Base-by-base conservation (phyloP, 108 stramenopile species). In the Asterionellopsis glacialis region DNA sequence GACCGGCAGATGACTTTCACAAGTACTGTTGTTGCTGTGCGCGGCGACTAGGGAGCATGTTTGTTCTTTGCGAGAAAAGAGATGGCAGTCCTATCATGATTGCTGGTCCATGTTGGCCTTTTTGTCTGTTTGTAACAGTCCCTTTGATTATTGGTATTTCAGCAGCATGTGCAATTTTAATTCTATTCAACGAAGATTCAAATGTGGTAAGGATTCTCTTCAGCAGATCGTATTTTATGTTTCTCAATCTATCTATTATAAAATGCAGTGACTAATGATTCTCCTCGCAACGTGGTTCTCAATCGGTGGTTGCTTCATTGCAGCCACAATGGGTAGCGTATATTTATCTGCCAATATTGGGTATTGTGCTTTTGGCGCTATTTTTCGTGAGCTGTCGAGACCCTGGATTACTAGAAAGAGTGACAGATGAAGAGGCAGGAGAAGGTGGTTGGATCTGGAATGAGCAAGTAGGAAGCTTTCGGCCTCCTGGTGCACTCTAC, bases 31-130 rank as follows among this genome's bases (percentile, higher is more conserved):
- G 92, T 70, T 88, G 92, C 56, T 88, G 80, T 69, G 88, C 88
- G n/a, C 59, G 77, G 45, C 75, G 84, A 28, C 62, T 91, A 16
- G 93, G 93, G 18, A 83, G 84, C 48, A 91, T 94, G 88, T 89
- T 89, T 75, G 78, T 87, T 19, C 65, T 91, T 11, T 55, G 82
- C 23, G 77, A 83, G 52, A 79, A 70, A 62, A 61, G 55, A 49
- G 88, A 91, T 75, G 93, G 93, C 24, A 70, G 74, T 52, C 93
- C 93, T n/a, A 74, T 89, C 39, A 70, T 95, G 10, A 71, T 90
- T 18, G 88, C 88, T 55, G 94, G 94, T 28, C 88, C 94, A 10
- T 91, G 88, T 63, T 95, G 94, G 94, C 90, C 94, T 0, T 95
- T 95, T 73, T 95, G 94, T 55, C 74, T 69, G 22, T 77, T 87